phyloP scores from a whole-genome alignment of 768 basidiomycete species.

The Chalciporus chontae region DNA sequence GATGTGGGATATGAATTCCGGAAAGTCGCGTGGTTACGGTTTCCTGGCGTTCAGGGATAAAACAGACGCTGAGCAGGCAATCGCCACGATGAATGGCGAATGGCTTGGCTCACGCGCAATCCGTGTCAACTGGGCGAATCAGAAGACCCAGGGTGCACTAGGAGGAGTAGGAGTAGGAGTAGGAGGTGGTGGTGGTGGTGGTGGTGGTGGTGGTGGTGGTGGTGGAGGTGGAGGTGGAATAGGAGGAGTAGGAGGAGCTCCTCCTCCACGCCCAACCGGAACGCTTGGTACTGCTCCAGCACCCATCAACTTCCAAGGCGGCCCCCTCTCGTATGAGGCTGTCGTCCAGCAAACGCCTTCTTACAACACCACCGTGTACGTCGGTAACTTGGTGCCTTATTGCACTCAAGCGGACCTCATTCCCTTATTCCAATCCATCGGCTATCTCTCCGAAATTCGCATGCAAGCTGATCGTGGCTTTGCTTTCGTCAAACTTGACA shows the following conservation, averaged over 20 bases:
- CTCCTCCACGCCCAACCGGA: constrained; percentile 40
- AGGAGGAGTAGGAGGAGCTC: constrained; percentile 22
- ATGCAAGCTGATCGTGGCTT: constrained; percentile 99
- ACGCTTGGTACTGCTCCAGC: constrained; percentile 69
- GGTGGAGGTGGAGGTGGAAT: no score
- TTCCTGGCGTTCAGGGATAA: constrained; percentile 99
- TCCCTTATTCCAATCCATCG: constrained; percentile 97
- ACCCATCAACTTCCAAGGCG: constrained; percentile 87
- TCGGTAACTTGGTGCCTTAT: constrained; percentile 97
- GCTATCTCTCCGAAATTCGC: constrained; percentile 96
- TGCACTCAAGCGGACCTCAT: constrained; percentile 97
- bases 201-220: no score
- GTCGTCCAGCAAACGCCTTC: constrained; percentile 91
- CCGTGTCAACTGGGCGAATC: constrained; percentile 99
- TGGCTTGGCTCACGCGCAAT: constrained; percentile 98
- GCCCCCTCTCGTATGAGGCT: constrained; percentile 87
- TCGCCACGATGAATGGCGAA: constrained; percentile 99
- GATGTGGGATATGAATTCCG: constrained; percentile 99
- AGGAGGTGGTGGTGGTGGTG: no score
- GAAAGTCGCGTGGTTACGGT: constrained; percentile 96
- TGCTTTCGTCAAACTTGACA: constrained; percentile 98
- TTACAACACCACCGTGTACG: constrained; percentile 95
- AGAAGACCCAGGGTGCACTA: constrained; percentile 78
- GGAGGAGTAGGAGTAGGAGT: no score
- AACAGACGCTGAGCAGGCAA: constrained; percentile 98